Evolutionary conservation across 169 alveolate species (phyloP).

Genomic region (Plasmodium gonderi): DNA sequence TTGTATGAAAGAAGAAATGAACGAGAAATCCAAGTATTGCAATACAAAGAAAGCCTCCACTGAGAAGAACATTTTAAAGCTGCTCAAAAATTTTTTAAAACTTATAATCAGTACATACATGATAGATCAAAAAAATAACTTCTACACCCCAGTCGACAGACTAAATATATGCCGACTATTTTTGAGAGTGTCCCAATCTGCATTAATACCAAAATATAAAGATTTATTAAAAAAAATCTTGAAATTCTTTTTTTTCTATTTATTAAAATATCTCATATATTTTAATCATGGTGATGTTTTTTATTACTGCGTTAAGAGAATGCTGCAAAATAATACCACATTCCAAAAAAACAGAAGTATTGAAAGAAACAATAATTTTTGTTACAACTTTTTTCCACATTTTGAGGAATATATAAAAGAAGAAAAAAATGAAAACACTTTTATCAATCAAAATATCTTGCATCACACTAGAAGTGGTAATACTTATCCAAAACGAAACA

Average conservation of each 20-base stretch:
- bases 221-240: not conserved
- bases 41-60: slow-evolving; percentile 1
- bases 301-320: slow-evolving; percentile 18
- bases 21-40: not conserved
- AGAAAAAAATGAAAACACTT: not conserved
- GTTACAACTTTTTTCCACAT: not conserved
- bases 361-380: not conserved
- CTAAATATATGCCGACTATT: slow-evolving; percentile 50
- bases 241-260: slow-evolving; percentile 47
- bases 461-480: not conserved
- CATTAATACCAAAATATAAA: slow-evolving; percentile 30
- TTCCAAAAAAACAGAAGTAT: not conserved
- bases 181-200: slow-evolving; percentile 55
- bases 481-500: not conserved
- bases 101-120: slow-evolving; percentile 22
- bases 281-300: slow-evolving; percentile 58
- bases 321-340: slow-evolving; percentile 31
- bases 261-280: slow-evolving; percentile 62
- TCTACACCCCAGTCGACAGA: slow-evolving; percentile 56
- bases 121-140: not conserved
- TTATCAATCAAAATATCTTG: not conserved
- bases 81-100: slow-evolving; percentile 2
- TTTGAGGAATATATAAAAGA: not conserved
- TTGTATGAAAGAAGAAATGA: not conserved
- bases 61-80: slow-evolving; percentile 10